phyloP scores from a whole-genome alignment of 192 early-diverging fungal species.

The Anaeromyces robustus region DNA sequence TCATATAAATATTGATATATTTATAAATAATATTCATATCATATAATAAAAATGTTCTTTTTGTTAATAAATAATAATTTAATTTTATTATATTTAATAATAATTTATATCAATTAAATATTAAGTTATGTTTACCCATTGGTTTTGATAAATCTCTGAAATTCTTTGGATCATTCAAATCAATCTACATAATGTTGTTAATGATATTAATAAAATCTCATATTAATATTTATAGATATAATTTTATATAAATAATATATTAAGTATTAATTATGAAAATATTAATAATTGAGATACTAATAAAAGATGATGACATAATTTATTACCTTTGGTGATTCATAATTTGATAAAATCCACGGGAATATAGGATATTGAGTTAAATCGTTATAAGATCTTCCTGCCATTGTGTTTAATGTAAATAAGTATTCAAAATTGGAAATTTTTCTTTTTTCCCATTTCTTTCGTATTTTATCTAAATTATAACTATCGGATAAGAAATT shows the following conservation, averaged over 20 bases:
- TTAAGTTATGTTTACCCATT: slow-evolving; percentile 73
- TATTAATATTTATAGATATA: not conserved
- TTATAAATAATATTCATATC: no score
- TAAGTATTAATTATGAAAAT: no score
- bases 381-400: slow-evolving; percentile 55
- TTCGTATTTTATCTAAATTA: slow-evolving; percentile 47
- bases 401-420: slow-evolving; percentile 81
- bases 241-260: not conserved
- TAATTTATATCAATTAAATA: no score
- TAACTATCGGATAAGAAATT: slow-evolving; percentile 47
- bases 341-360: slow-evolving; percentile 80
- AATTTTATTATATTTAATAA: no score
- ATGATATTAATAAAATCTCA: not conserved
- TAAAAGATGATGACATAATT: no score
- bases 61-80: no score
- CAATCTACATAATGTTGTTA: slow-evolving; percentile 36
- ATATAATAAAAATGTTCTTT: no score
- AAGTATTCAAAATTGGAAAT: slow-evolving; percentile 93
- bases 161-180: slow-evolving; percentile 53
- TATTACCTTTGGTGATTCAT: slow-evolving; percentile 43
- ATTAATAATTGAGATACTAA: no score
- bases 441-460: slow-evolving; percentile 69
- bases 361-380: slow-evolving; percentile 95
- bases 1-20: no score
- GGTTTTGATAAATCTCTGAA: slow-evolving; percentile 85